These are phyloP conservation scores for Fusarium subglutinans DNA, from an alignment of 2,329 filamentous ascomycete genomes.

Conservation along the genomic window DNA sequence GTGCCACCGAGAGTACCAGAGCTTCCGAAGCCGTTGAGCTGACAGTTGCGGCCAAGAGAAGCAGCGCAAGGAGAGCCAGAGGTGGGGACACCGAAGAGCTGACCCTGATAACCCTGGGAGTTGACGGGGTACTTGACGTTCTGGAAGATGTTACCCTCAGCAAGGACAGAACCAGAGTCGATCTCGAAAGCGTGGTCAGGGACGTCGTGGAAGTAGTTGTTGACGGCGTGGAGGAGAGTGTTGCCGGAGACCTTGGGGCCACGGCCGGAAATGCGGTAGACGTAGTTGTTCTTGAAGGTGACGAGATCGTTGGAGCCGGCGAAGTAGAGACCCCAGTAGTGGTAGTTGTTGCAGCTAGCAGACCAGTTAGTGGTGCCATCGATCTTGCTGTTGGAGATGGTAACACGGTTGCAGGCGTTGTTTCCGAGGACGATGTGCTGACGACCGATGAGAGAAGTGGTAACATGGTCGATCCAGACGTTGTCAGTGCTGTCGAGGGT, in stretches of 20 bases:
- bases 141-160: conserved; percentile 68
- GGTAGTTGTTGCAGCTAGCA: conserved; percentile 65
- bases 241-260: conserved; percentile 66
- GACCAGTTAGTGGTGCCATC: conserved; percentile 64
- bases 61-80: conserved; percentile 51
- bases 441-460: conserved; percentile 66
- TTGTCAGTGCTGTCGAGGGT: conserved; percentile 58
- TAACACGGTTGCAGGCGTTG: conserved; percentile 62
- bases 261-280: conserved; percentile 67
- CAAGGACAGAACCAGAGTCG: conserved; percentile 56
- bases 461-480: conserved; percentile 64
- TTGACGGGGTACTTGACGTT: conserved; percentile 58
- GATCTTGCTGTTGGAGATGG: conserved; percentile 68
- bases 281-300: conserved; percentile 69
- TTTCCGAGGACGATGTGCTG: conserved; percentile 69
- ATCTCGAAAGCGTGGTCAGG: conserved; percentile 67
- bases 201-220: conserved; percentile 69
- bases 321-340: conserved; percentile 70
- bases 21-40: conserved; percentile 59
- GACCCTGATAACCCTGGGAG: conserved; percentile 41
- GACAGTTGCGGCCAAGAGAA: conserved; percentile 59
- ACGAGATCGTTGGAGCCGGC: conserved; percentile 63
- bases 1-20: conserved; percentile 51
- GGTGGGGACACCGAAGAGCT: conserved; percentile 47
- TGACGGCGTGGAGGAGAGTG: conserved; percentile 66